phyloP scores from a whole-genome alignment of 2,329 filamentous ascomycete genomes.

The Emydomyces testavorans region DNA sequence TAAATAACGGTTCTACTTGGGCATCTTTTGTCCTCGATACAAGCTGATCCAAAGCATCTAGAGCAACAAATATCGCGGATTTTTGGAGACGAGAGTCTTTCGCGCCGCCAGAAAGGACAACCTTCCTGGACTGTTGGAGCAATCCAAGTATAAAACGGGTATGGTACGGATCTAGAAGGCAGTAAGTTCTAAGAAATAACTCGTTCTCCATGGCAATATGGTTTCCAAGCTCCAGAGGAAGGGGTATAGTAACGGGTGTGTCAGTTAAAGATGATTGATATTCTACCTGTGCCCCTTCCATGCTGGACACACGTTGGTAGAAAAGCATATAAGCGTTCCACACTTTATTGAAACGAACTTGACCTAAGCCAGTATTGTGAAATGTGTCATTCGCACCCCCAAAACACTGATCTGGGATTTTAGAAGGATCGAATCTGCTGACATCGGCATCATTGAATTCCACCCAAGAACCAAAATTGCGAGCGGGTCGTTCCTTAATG shows the following conservation, averaged over 20 bases:
- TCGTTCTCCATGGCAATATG: constrained; percentile 63
- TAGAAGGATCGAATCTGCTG: constrained; percentile 57
- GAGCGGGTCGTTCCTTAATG: constrained; percentile 63
- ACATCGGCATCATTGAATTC: constrained; percentile 93
- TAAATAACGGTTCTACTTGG: constrained; percentile 46
- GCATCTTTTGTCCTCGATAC: constrained; percentile 59
- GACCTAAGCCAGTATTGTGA: constrained; percentile 37
- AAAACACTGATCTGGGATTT: constrained; percentile 67
- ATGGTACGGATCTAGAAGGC: constrained; percentile 64
- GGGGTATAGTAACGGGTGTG: constrained; percentile 38
- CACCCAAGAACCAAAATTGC: constrained; percentile 53
- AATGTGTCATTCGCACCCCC: constrained; percentile 54
- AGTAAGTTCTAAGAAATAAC: constrained; percentile 61
- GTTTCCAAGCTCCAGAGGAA: constrained; percentile 37
- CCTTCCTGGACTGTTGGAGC: constrained; percentile 45
- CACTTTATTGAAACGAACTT: constrained; percentile 50
- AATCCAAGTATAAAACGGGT: constrained; percentile 54
- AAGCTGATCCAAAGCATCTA: constrained; percentile 62
- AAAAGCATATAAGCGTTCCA: constrained; percentile 96
- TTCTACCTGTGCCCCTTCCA: constrained; percentile 44
- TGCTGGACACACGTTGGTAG: constrained; percentile 67
- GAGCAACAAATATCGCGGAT: constrained; percentile 31
- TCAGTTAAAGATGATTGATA: constrained; percentile 38
- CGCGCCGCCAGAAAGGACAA: constrained; percentile 39
- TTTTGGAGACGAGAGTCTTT: constrained; percentile 38